Evolutionary conservation across 345 rosid genomes (phyloP), one percentile per base, ranked within the genome.

Genomic region (Eucalyptus shirleyi): DNA sequence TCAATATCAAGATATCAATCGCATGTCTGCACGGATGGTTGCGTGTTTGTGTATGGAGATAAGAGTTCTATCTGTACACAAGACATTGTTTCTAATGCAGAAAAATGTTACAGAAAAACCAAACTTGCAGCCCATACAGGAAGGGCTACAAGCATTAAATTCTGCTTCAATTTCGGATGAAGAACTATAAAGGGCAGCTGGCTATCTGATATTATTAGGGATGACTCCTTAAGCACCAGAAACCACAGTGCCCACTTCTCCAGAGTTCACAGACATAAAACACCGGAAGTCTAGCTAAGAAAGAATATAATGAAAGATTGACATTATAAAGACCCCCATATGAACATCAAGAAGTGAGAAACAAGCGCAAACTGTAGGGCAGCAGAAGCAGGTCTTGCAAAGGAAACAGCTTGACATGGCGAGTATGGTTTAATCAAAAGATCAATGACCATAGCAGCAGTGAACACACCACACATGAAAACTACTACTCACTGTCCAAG

Each of bases 171-270:
- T 87, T 34, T 53, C 18, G 17, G 69, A 59, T 30, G 87, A 50
- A 86, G 67, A 87, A 87, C 26, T 37, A 7, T 51, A 21, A 53
- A n/a, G 62, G 93, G 92, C 89, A 87, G 45, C 50, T 87, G 93
- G 92, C 80, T 44, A 72, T 81, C 93, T 90, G 91, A 88, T 87
- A 94, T 82, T 77, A 55, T 53, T 42, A 50, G 88, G 87, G 51
- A 47, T 32, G 47, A 88, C 88, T 81, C 90, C 62, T 85, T 81
- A 82, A 55, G 65, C 42, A 89, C 87, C 94, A 92, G 94, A 92
- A 28, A 86, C 93, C 93, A 87, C 86, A 87, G 9, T 86, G 69
- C 92, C 94, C 91, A 86, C 92, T 65, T 80, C 94, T 88, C 96
- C 92, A 89, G 89, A 67, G 53, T 88, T 55, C 12, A 72, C 7